phyloP scores from a whole-genome alignment of 2,329 filamentous ascomycete species.

The Xylaria sp. region DNA sequence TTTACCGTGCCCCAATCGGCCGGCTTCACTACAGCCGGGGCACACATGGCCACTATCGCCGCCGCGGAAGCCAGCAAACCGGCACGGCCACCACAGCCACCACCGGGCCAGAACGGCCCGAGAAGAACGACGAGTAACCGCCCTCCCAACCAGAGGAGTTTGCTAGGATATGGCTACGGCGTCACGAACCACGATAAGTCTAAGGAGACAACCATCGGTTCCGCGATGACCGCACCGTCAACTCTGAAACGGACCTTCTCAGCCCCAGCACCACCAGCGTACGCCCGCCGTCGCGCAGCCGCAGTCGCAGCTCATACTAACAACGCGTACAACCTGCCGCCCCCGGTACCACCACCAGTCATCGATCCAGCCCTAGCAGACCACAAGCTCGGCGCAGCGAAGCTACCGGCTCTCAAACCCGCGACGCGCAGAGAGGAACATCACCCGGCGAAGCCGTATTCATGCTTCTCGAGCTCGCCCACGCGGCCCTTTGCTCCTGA shows the following conservation, averaged over 20 bases:
- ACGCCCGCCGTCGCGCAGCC: constrained; percentile 29
- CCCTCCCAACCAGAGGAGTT: constrained; percentile 46
- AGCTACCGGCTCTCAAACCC: constrained; percentile 51
- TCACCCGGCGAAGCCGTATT: constrained; percentile 58
- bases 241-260: constrained; percentile 44
- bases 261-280: constrained; percentile 33
- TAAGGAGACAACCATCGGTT: constrained; percentile 31
- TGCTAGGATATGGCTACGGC: constrained; percentile 49
- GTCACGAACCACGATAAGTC: constrained; percentile 50
- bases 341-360: constrained; percentile 36
- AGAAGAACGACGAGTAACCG: constrained; percentile 41
- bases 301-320: neutral
- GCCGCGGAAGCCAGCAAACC: constrained; percentile 48
- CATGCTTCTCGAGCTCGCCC: constrained; percentile 69
- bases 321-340: constrained; percentile 27
- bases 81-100: constrained; percentile 32
- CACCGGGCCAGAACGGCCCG: constrained; percentile 29
- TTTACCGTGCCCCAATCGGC: constrained; percentile 66
- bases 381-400: constrained; percentile 57
- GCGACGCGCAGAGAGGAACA: constrained; percentile 33
- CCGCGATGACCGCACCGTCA: constrained; percentile 17
- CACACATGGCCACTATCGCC: constrained; percentile 60
- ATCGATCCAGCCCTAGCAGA: constrained; percentile 50
- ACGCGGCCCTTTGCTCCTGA: constrained; percentile 29
- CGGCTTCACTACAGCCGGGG: constrained; percentile 71